Conservation (phyloP, 2,329 filamentous ascomycete genomes). For the Emmonsiellopsis sp. region DNA sequence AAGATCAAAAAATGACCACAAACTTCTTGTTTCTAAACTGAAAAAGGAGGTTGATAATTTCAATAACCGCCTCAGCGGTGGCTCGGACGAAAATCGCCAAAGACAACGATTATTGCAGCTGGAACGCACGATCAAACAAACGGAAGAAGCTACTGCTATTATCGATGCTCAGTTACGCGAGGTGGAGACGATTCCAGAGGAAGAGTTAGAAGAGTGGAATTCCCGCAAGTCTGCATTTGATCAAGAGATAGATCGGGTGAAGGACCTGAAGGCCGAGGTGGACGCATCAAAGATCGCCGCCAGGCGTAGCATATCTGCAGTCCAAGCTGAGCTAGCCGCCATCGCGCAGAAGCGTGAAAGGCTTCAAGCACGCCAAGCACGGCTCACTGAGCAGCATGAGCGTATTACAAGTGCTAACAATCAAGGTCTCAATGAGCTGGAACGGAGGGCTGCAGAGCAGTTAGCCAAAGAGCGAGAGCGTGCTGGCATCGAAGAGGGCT, state of each 20-base stretch:
- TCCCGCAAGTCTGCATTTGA: slow-evolving; percentile 48
- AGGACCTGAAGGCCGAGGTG: slow-evolving; percentile 42
- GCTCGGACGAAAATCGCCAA: slow-evolving; percentile 53
- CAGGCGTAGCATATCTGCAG: slow-evolving; percentile 42
- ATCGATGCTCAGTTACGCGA: slow-evolving; percentile 46
- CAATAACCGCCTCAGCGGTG: slow-evolving; percentile 49
- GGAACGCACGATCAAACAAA: slow-evolving; percentile 54
- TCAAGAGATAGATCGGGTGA: slow-evolving; percentile 43
- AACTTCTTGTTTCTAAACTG: slow-evolving; percentile 47
- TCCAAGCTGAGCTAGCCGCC: slow-evolving; percentile 45
- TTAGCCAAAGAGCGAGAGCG: slow-evolving; percentile 39
- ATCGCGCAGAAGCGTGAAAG: slow-evolving; percentile 51
- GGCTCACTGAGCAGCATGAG: slow-evolving; percentile 54
- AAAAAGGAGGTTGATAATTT: slow-evolving; percentile 54
- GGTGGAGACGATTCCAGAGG: slow-evolving; percentile 48
- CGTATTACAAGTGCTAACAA: slow-evolving; percentile 49
- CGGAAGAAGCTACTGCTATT: slow-evolving; percentile 51
- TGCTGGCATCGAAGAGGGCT: slow-evolving; percentile 33
- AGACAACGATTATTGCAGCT: slow-evolving; percentile 54
- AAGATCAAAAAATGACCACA: slow-evolving; percentile 54
- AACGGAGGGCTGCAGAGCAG: slow-evolving; percentile 40
- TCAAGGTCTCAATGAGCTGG: slow-evolving; percentile 49
- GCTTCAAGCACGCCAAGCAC: slow-evolving; percentile 47
- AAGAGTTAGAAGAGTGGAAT: slow-evolving; percentile 45
- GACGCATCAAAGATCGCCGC: slow-evolving; percentile 41